A percentile compares a stretch with the other conserved stretches of the same genome.
These are phyloP conservation scores for Fusarium sp. DNA, from an alignment of 2,329 filamentous ascomycete species.

Conservation along the genomic window DNA sequence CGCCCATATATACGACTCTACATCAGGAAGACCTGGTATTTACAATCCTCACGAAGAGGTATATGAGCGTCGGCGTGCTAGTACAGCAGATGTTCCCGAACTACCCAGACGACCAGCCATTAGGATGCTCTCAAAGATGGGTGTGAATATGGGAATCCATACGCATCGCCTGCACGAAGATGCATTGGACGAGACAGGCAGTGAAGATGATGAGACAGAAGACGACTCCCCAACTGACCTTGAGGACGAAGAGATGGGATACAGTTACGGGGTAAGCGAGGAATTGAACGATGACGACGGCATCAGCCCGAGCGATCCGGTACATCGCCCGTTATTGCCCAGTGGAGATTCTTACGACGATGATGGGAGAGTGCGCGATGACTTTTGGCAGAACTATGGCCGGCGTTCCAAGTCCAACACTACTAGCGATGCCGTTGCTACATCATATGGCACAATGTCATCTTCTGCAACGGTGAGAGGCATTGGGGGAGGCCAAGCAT, in stretches of 20 bases:
- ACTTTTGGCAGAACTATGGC: constrained; percentile 28
- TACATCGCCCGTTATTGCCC: constrained; percentile 39
- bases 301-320: constrained; percentile 20
- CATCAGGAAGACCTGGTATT: constrained; percentile 53
- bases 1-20: constrained; percentile 56
- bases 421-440: constrained; percentile 13
- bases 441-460: constrained; percentile 49
- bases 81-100: constrained; percentile 67
- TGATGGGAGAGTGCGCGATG: constrained; percentile 18
- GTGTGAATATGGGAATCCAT: constrained; percentile 76
- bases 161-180: constrained; percentile 75
- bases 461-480: constrained; percentile 38
- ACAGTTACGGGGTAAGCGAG: constrained; percentile 23
- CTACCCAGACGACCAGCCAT: constrained; percentile 69
- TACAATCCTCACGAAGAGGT: constrained; percentile 55
- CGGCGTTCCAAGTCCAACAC: constrained; percentile 23
- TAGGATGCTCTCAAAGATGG: constrained; percentile 62
- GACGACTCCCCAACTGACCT: constrained; percentile 47
- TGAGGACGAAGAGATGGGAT: constrained; percentile 44
- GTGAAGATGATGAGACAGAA: constrained; percentile 44
- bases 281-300: constrained; percentile 47
- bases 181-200: constrained; percentile 58
- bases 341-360: constrained; percentile 10
- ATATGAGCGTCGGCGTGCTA: constrained; percentile 50
- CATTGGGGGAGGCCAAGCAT: constrained; percentile 10